Percentiles rank a stretch among this genome's conserved stretches.
Evolutionary conservation across 2,329 filamentous ascomycete genomes (phyloP).

Genomic region (Aspergillus aculeatinus): DNA sequence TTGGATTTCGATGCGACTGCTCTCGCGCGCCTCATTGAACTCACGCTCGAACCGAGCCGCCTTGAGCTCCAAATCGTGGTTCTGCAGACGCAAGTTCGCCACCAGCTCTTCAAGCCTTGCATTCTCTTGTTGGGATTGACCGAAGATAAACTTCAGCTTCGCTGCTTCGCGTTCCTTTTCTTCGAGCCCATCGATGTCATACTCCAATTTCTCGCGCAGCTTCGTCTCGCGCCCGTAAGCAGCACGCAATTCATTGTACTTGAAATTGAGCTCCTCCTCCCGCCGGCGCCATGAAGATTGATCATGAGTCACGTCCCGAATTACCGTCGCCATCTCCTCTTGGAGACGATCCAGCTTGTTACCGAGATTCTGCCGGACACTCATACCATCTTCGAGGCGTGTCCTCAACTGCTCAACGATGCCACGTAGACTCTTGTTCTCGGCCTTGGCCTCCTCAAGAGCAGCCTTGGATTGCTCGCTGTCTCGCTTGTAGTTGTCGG

Average conservation of each 20-base stretch:
- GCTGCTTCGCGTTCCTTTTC: conserved; percentile 73
- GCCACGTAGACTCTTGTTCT: conserved; percentile 72
- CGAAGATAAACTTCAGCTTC: conserved; percentile 76
- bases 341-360: conserved; percentile 82
- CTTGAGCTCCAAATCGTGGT: conserved; percentile 69
- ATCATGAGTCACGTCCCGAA: conserved; percentile 77
- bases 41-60: conserved; percentile 73
- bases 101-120: conserved; percentile 63
- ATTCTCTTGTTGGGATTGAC: conserved; percentile 58
- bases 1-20: conserved; percentile 75
- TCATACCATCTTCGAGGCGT: conserved; percentile 82
- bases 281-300: conserved; percentile 74
- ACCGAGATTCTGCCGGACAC: conserved; percentile 79
- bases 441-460: conserved; percentile 52
- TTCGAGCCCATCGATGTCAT: conserved; percentile 61
- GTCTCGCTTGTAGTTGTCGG: conserved; percentile 59
- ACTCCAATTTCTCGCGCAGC: conserved; percentile 59
- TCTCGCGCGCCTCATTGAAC: conserved; percentile 78
- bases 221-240: conserved; percentile 68
- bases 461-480: conserved; percentile 52
- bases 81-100: conserved; percentile 52
- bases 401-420: conserved; percentile 71
- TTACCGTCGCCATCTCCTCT: conserved; percentile 77
- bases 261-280: conserved; percentile 57
- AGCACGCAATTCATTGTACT: conserved; percentile 55